Base-by-base conservation (phyloP, 169 alveolate genomes). In the Neospora caninum region DNA sequence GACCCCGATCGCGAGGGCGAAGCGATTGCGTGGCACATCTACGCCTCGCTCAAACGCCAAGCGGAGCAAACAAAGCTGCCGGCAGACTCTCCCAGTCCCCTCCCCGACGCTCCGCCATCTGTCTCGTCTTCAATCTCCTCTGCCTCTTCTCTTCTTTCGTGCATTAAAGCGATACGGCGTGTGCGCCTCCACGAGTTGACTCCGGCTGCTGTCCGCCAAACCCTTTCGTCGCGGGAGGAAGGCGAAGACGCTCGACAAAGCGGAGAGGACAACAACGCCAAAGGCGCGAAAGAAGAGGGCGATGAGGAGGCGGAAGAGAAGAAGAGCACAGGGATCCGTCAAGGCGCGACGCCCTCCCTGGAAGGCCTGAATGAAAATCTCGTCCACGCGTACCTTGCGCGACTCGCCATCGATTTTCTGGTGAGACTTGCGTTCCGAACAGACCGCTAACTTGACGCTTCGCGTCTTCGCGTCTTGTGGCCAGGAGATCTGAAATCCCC, bases 1-100 rank as follows among this genome's bases (percentile, higher is more conserved):
- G 73, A 64, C n/a, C 73, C 73, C 73, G 73, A 64, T 29, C 73
- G 73, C 73, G 73, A 64, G 31, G 73, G 73, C 73, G 73, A 64
- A 64, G 73, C 73, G 34, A 64, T 64, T 64, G 25, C 73, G 4
- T 64, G 73, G 73, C 73, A 64, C 73, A 64, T 64, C 73, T 7
- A 13, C 73, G 73, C 25, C 34, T 64, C 73, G 16, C 73, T 64
- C 73, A 64, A 64, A 1, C 73, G 31, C 0, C 73, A 64, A 22
- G 58, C 58, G 22, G 58, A 49, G 58, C 22, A 4, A 13, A 49
- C 58, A 6, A 22, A 64, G 73, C 25, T 10, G 73, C 73, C n/a
- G 73, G 13, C 4, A 22, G 73, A 64, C n/a, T 27, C n/a, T 4
- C 73, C 34, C 16, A 22, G 73, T 64, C 1, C n/a, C 73, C 73